Evolutionary conservation across 2,329 filamentous ascomycete species (phyloP), one percentile per base, ranked within the genome.

Genomic region (Camillea tinctor): DNA sequence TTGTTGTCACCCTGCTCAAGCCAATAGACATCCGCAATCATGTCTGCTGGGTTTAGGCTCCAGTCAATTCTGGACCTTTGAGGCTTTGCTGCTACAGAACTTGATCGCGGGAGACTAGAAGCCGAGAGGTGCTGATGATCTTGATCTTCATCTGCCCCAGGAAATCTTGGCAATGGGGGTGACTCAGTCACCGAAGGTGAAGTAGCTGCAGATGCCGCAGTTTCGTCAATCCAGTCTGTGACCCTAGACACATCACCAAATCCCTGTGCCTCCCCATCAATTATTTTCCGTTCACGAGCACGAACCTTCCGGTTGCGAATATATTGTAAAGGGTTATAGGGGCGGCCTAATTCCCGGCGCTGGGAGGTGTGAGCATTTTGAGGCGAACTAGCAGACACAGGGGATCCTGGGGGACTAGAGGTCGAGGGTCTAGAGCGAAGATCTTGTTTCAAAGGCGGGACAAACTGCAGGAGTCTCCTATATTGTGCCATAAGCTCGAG

Each of bases 1-100:
- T 93, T 96, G 74, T 97, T 93, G 60, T 88, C 81, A 30, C 84
- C 86, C 69, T 93, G 88, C 72, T 97, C 92, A 21, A 96, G 78
- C 95, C 95, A 99, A 70, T 93, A 92, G 1, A 90, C 83, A 77
- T 99, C 95, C 4, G 93, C 93, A 52, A 98, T 79, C 74, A 97
- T 83, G 72, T 98, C 93, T 58, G 91, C 88, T 0, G 94, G 91
- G 51, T 90, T 86, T 19, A 93, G 86, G 48, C 86, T 83, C 95
- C 95, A 98, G 70, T 96, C 93, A 22, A 93, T 87, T 60, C 91
- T 86, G 1, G 90, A 88, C 54, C 92, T 85, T 58, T 88, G 87
- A 3, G 85, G 79, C 62, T 92, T 92, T 13, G 80, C 78, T 62
- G 78, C 75, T 57, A 73, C 74, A 51, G 74, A 79, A n/a, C 73